Evolutionary conservation across 257 asterid species (phyloP), one percentile per base, ranked within the genome.

Genomic region (Salvia splendens): DNA sequence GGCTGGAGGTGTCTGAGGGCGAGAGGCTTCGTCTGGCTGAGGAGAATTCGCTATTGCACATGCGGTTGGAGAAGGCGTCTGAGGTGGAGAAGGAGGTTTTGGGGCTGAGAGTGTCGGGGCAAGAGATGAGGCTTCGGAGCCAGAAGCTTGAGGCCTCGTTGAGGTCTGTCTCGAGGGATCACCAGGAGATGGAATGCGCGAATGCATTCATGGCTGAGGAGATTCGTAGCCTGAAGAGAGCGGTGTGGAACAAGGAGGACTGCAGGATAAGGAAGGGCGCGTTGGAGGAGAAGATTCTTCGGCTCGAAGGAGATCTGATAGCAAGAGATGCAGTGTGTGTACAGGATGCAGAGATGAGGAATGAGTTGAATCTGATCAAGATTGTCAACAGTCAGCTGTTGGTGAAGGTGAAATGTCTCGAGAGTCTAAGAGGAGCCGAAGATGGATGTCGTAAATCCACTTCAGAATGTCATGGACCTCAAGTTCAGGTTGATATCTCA

Each of bases 301-400:
- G 85, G 78, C 75, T 83, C 6, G 85, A 80, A 62, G 83, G 85
- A 33, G 88, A 83, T 69, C 33, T 80, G 16, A 70, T 80, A 3
- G 85, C 81, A 40, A 80, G 72, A 61, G 88, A 83, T 20, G 83
- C 76, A 53, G 54, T 67, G 15, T 50, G 52, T 40, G 49, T 67
- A 20, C 61, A 64, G 17, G 73, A 69, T 16, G 68, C 78, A 33
- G 85, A 83, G 75, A 75, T 45, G 61, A 83, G 59, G 52, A 80
- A 77, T 41, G 85, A 83, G 74, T 66, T 75, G 17, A 63, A 54
- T 67, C 85, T 42, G 50, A 66, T 73, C 1, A 75, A 72, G 69
- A 67, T 77, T 55, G 55, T 36, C 7, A 80, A 83, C 36, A 78
- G 68, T n/a, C 79, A 73, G 46, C 49, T 77, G 9, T 3, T 57